A percentile compares a stretch with the other conserved stretches of the same genome.
Conservation (phyloP, 352 stramenopile species). For the Aphanomyces stellatus region DNA sequence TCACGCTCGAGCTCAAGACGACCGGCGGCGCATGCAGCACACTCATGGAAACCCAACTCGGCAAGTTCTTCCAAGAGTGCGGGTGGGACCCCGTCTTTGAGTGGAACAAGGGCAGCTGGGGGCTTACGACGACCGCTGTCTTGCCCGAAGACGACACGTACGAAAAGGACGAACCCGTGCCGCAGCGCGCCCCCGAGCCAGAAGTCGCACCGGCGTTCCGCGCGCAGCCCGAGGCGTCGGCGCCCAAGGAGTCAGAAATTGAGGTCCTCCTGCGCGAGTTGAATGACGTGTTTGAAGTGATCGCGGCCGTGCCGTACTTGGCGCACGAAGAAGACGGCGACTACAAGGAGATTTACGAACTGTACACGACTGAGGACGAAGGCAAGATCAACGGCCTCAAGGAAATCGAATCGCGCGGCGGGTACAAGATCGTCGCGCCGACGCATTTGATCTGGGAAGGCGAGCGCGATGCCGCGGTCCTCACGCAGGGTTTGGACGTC, state of each 20-base stretch:
- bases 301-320: constrained; percentile 56
- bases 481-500: constrained; percentile 37
- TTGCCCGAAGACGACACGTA: constrained; percentile 12
- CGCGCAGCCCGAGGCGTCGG: neutral
- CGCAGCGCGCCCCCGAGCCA: constrained; percentile 30
- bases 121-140: constrained; percentile 16
- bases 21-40: constrained; percentile 70
- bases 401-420: constrained; percentile 44
- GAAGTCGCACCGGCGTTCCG: constrained; percentile 37
- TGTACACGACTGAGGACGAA: constrained; percentile 26
- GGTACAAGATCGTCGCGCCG: constrained; percentile 42
- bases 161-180: constrained; percentile 32
- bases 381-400: constrained; percentile 32
- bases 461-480: constrained; percentile 46
- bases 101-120: constrained; percentile 68
- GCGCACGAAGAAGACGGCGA: constrained; percentile 56
- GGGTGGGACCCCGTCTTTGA: constrained; percentile 50
- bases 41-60: constrained; percentile 61
- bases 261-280: constrained; percentile 45
- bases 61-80: constrained; percentile 60
- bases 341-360: constrained; percentile 42
- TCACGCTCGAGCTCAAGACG: constrained; percentile 52
- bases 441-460: constrained; percentile 55
- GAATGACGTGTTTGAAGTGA: constrained; percentile 61
- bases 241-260: constrained; percentile 25